Evolutionary conservation across 495 filamentous ascomycete genomes (phyloP), one percentile per base, ranked within the genome.

Genomic region (Annulohypoxylon bovei): DNA sequence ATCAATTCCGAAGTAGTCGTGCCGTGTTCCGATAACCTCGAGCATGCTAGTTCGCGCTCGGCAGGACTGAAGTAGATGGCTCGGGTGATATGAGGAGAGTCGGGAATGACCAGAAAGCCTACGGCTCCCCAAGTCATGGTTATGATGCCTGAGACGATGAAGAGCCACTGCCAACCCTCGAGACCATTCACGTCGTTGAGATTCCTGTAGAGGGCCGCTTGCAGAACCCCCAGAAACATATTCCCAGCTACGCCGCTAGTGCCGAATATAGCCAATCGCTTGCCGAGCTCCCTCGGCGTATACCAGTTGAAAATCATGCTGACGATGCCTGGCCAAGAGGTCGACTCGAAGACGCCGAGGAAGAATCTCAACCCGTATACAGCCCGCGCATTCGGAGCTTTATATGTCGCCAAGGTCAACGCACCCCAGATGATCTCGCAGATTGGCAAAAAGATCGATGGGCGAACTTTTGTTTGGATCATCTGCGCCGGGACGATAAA

Each of bases 401-500:
- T 65, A 39, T 35, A 69, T 53, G n/a, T 65, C 70, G 14, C 72
- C 67, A 78, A 58, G 0, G 76, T 77, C 35, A 76, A 70, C 9
- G 61, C 62, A 2, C 63, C 72, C 76, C 76, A 78, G n/a, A 65
- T 60, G 30, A 78, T 55, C 37, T 77, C 75, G 68, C 75, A 72
- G 0, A 47, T 55, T 1, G 76, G 59, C n/a, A 78, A 58, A 57
- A 67, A 78, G 14, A 75, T 67, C 4, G 72, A 73, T 0, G 76
- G 77, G 11, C 77, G 62, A 9, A 80, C 58, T 75, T 77, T 72
- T 4, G 84, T 88, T 23, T 88, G 73, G 8, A 87, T 74, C 5
- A 88, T 73, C 59, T 87, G 85, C 59, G 79, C 81, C 0, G 85
- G 86, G 18, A 88, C 81, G 40, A 86, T 76, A 7, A 83, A 84